A percentile compares a stretch with the other conserved stretches of the same genome.
Evolutionary conservation across 1,284 basidiomycete genomes (phyloP).

Genomic region (Phylloboletellus chloephorus): DNA sequence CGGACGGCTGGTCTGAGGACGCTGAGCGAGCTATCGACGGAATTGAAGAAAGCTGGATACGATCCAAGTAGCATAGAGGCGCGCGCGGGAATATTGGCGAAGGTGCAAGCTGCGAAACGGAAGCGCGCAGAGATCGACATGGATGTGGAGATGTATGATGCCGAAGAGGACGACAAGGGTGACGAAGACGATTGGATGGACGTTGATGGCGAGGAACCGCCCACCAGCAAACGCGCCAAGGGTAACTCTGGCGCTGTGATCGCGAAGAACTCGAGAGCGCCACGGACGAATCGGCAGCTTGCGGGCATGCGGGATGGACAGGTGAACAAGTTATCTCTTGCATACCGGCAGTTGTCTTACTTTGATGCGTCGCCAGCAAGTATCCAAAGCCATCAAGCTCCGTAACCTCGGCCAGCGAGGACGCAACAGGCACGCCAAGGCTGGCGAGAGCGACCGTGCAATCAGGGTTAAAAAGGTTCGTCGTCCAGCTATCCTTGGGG

Average conservation of each 20-base stretch:
- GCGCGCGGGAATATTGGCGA: conserved; percentile 80
- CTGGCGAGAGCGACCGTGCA: conserved; percentile 82
- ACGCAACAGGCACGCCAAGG: conserved; percentile 83
- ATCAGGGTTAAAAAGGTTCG: conserved; percentile 77
- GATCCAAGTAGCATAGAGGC: conserved; percentile 87
- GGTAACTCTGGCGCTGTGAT: conserved; percentile 55
- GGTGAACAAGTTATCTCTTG: conserved; percentile 39
- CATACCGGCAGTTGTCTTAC: background rate
- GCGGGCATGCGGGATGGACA: conserved; percentile 75
- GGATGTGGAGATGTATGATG: conserved; percentile 51
- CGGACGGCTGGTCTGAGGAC: conserved; percentile 85
- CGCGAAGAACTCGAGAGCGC: conserved; percentile 48
- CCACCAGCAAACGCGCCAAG: conserved; percentile 56
- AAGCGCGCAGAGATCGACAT: conserved; percentile 57
- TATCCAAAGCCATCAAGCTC: conserved; percentile 70
- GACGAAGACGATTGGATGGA: conserved; percentile 56
- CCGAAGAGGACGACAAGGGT: conserved; percentile 39
- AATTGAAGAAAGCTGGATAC: conserved; percentile 81
- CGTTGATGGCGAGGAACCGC: conserved; percentile 56
- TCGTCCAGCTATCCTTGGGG: conserved; percentile 24
- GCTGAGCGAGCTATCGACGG: conserved; percentile 79
- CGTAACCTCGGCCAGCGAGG: conserved; percentile 81
- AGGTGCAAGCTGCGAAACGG: conserved; percentile 67
- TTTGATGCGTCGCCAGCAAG: conserved; percentile 49
- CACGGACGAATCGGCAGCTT: conserved; percentile 66